These are phyloP conservation scores for Pseudopyrenochaeta lycopersici DNA, from an alignment of 2,329 filamentous ascomycete species.

Conservation along the genomic window DNA sequence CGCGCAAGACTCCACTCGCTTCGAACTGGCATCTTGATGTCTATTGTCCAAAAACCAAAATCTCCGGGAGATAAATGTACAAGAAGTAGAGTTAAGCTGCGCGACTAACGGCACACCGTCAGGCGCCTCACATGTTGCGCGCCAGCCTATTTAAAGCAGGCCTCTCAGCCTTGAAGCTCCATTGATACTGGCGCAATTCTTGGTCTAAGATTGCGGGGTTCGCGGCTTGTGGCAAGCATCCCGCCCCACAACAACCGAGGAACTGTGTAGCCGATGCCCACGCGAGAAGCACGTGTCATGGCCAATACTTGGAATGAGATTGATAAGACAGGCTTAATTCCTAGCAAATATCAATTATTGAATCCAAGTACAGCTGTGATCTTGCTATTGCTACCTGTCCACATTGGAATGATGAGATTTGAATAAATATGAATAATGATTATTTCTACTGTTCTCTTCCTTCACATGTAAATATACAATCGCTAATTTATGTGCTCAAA, in stretches of 20 bases:
- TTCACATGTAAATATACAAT: constrained; percentile 2
- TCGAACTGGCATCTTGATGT: constrained; percentile 44
- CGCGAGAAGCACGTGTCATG: not conserved
- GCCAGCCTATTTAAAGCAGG: constrained; percentile 5
- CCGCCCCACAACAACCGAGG: constrained; percentile 9
- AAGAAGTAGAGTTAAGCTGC: not conserved
- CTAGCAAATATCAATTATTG: not conserved
- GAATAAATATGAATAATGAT: not conserved
- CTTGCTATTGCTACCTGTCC: no score
- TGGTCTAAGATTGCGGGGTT: constrained; percentile 3
- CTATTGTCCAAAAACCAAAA: not conserved
- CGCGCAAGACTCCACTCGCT: constrained; percentile 50
- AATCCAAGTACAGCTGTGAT: no score
- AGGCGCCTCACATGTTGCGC: constrained; percentile 1
- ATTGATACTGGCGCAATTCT: not conserved
- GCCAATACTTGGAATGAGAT: not conserved
- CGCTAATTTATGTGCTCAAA: not conserved
- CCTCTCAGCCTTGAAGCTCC: not conserved
- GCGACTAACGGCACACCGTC: not conserved
- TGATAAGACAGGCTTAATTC: not conserved
- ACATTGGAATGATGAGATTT: not conserved
- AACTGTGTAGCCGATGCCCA: not conserved
- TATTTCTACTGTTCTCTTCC: not conserved
- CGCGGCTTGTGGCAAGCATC: not conserved
- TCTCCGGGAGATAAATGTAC: not conserved